Evolutionary conservation across 768 basidiomycete genomes (phyloP), one percentile per base, ranked within the genome.

Genomic region (Boletus coccyginus): DNA sequence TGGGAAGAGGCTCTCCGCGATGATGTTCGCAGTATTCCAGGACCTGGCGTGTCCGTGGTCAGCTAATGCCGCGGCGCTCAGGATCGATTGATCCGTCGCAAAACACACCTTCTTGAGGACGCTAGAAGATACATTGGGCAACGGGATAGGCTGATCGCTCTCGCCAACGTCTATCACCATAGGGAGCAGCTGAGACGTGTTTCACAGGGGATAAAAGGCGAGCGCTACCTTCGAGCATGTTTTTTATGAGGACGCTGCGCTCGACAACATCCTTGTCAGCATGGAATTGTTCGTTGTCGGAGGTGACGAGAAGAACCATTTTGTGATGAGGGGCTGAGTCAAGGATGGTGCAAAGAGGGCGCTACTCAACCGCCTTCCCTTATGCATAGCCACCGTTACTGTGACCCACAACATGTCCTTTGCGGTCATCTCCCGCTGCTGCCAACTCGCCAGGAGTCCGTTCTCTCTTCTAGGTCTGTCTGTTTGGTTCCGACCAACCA

Each of bases 21-120:
- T 99, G 97, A 75, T 98, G 95, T 68, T 98, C 95, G 83, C 97
- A 98, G 81, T 97, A 99, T 71, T 99, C 96, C 32, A 99, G 81
- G 58, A 98, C 95, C 93, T 99, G 24, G 16, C 27, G n/a, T 17
- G 39, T 35, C 3, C 11, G 29, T 46, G 24, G 46, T 61, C 44
- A 66, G 36, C 17, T 48, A 31, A 14, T 24, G 53, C 17, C 24
- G 12, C 46, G 61, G 12, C 29, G 42, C 13, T 24, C 27, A 29
- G 11, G 47, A 56, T 53, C 8, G 43, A 41, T 44, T 38, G 48
- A 59, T 60, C 27, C 45, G 21, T 43, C 7, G 24, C 2, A 13
- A 27, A 19, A 52, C 74, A 51, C 44, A 88, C 94, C 88, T 96
- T 96, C 79, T 92, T 94, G 74, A 96, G 74, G 11, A 96, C 94